A percentile compares a stretch with the other conserved stretches of the same genome.
Conservation (phyloP, 495 filamentous ascomycete species). For the Emericellopsis terricola region DNA sequence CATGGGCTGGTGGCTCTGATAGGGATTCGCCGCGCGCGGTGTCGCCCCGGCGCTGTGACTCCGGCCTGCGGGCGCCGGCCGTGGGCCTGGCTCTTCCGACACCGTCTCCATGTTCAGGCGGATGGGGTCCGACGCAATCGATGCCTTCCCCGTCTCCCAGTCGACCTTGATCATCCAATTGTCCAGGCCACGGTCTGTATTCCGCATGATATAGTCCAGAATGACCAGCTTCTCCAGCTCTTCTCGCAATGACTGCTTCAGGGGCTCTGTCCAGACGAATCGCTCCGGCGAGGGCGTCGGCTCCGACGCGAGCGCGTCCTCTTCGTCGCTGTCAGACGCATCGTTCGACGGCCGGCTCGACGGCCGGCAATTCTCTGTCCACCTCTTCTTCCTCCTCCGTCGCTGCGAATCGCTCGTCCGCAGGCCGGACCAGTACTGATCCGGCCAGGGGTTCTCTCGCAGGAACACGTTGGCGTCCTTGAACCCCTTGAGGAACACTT, state of each 20-base stretch:
- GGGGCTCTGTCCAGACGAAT: conserved; percentile 73
- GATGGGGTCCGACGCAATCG: conserved; percentile 68
- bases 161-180: conserved; percentile 99
- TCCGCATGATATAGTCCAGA: conserved; percentile 97
- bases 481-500: conserved; percentile 91
- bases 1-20: conserved; percentile 72
- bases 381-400: conserved; percentile 49
- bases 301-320: conserved; percentile 6
- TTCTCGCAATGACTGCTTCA: conserved; percentile 87
- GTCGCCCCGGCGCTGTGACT: conserved; percentile 16
- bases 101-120: conserved; percentile 37
- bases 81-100: conserved; percentile 36
- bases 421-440: conserved; percentile 66
- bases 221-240: conserved; percentile 96
- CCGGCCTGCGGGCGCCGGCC: conserved; percentile 32
- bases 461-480: conserved; percentile 94
- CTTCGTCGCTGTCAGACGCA: conserved; percentile 45
- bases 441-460: conserved; percentile 93
- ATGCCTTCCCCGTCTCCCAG: conserved; percentile 61
- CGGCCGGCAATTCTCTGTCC: conserved; percentile 76
- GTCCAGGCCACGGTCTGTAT: conserved; percentile 90
- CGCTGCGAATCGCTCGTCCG: conserved; percentile 50
- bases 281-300: conserved; percentile 23
- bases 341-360: conserved; percentile 45
- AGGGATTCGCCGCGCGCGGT: conserved; percentile 42